A percentile compares a stretch with the other conserved stretches of the same genome.
Conservation (phyloP, 2,329 filamentous ascomycete genomes). For the Alternaria consortialis region DNA sequence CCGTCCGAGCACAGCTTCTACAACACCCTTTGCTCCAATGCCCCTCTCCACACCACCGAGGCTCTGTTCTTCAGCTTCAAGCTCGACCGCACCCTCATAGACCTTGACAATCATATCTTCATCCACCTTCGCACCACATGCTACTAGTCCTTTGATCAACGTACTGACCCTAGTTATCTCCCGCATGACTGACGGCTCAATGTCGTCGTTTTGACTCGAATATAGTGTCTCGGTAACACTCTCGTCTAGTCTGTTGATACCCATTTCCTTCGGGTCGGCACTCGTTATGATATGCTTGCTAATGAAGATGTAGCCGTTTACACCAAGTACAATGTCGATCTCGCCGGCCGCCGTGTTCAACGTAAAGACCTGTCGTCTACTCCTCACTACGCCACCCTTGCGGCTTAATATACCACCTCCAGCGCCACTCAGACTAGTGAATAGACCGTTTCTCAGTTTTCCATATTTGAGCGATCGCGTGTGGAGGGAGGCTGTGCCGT, state of each 20-base stretch:
- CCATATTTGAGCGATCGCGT: constrained; percentile 92
- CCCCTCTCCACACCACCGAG: constrained; percentile 57
- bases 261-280: constrained; percentile 62
- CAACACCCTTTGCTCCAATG: constrained; percentile 43
- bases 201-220: constrained; percentile 91
- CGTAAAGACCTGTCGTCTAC: constrained; percentile 88
- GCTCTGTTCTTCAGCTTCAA: constrained; percentile 69
- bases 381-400: constrained; percentile 79
- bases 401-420: constrained; percentile 66
- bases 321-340: constrained; percentile 87
- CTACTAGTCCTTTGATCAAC: constrained; percentile 82
- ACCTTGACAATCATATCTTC: constrained; percentile 86
- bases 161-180: constrained; percentile 88
- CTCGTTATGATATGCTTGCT: constrained; percentile 77
- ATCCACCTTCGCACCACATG: constrained; percentile 83
- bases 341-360: constrained; percentile 66
- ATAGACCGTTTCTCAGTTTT: constrained; percentile 92
- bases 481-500: constrained; percentile 87
- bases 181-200: constrained; percentile 77
- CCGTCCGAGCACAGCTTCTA: constrained; percentile 41
- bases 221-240: constrained; percentile 86
- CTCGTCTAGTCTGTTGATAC: constrained; percentile 88
- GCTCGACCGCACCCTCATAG: constrained; percentile 82
- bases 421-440: constrained; percentile 80
- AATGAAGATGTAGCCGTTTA: constrained; percentile 98